Evolutionary conservation across 306 rosid species (phyloP), one percentile per base, ranked within the genome.

Genomic region (Cicer arietinum): DNA sequence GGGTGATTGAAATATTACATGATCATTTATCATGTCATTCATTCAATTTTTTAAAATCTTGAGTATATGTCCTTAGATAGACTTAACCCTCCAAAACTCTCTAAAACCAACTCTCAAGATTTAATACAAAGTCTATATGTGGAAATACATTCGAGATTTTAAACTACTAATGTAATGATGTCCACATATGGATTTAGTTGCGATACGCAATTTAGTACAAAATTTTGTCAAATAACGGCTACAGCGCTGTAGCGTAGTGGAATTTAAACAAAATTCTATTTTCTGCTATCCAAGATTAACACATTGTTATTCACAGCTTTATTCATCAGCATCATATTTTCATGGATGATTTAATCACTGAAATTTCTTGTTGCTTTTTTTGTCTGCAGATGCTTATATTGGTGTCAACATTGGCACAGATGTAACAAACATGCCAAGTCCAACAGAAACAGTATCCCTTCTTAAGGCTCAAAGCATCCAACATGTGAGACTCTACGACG

Each of bases 401-500:
- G 98, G 98, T 69, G 88, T 91, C 71, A 94, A 94, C 86, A 83
- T 91, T 18, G 98, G 98, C 17, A 91, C 95, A 17, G 97, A 88
- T 77, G 69, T 90, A 50, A 81, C 96, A 57, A 81, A 86, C 81
- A 85, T 94, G 97, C 98, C 98, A 71, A 91, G 85, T 87, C 95
- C 98, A 20, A 86, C 95, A 73, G 90, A 90, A 50, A 79, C 83
- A 9, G 97, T 84, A 67, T 82, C 95, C 57, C 98, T 94, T 83
- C 96, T 94, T 50, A 90, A 91, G 83, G 90, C 95, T 67, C 98
- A 94, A 79, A 85, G 79, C 68, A 86, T 94, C 62, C 87, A 83
- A 79, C 93, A 90, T 67, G 83, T 94, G 58, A 89, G 97, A 81
- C 95, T 94, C 60, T 91, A 87, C 4, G 98, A 91, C 67, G 85